Conservation (phyloP, 2,329 filamentous ascomycete species). For the Stromatinia cepivora region DNA sequence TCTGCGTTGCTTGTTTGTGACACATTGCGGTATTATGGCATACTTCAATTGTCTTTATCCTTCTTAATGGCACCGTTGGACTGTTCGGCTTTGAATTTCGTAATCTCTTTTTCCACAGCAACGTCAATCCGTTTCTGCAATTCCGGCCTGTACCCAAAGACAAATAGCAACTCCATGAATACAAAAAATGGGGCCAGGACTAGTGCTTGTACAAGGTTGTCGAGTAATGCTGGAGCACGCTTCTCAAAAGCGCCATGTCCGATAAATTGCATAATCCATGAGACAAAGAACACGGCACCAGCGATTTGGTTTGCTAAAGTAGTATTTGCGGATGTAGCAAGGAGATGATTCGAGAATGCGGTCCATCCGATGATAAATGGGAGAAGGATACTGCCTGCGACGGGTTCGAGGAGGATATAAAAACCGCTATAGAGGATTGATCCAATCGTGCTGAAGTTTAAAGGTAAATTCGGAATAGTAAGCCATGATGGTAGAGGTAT, state of each 20-base stretch:
- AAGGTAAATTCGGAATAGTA: slow-evolving; percentile 64
- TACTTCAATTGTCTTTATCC: slow-evolving; percentile 50
- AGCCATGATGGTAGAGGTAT: slow-evolving; percentile 66
- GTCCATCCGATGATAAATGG: slow-evolving; percentile 74
- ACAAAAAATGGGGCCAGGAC: slow-evolving; percentile 96
- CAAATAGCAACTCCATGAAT: slow-evolving; percentile 93
- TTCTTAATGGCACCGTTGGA: slow-evolving; percentile 46
- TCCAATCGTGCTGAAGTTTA: slow-evolving; percentile 65
- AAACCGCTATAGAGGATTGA: slow-evolving; percentile 71
- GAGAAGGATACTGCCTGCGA: slow-evolving; percentile 77
- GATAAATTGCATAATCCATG: slow-evolving; percentile 88
- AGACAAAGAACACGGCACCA: slow-evolving; percentile 66
- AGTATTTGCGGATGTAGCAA: slow-evolving; percentile 48
- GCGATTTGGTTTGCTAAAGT: slow-evolving; percentile 56
- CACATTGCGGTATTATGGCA: neutral
- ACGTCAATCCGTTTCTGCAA: slow-evolving; percentile 78
- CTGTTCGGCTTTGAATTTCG: slow-evolving; percentile 67
- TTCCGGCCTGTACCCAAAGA: slow-evolving; percentile 84
- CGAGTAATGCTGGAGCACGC: slow-evolving; percentile 81
- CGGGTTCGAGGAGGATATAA: slow-evolving; percentile 90
- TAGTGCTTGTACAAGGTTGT: slow-evolving; percentile 88
- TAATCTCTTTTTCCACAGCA: slow-evolving; percentile 72
- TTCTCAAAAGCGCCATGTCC: slow-evolving; percentile 89
- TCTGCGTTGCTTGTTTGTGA: neutral
- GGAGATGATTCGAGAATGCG: slow-evolving; percentile 71